These are phyloP conservation scores for Naganishia cerealis DNA, from an alignment of 1,284 basidiomycete genomes.

Conservation along the genomic window DNA sequence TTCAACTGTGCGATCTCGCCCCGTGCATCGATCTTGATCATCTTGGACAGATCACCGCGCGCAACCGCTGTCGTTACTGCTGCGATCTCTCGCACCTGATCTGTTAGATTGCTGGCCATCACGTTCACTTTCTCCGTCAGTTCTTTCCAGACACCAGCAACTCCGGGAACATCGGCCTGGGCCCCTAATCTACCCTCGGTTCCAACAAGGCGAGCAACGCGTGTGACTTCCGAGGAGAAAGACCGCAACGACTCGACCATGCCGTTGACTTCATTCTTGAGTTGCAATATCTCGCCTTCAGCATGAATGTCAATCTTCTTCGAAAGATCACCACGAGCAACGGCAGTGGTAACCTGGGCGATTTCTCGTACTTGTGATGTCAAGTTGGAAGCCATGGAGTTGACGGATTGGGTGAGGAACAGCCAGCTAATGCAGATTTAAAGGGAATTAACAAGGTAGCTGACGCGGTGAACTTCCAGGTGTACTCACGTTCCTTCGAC, in stretches of 20 bases:
- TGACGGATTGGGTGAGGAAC: constrained; percentile 13
- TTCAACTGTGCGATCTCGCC: constrained; percentile 95
- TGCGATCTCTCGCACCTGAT: constrained; percentile 93
- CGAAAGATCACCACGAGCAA: constrained; percentile 85
- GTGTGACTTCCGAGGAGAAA: constrained; percentile 67
- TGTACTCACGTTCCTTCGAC: constrained; percentile 66
- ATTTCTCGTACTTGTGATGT: constrained; percentile 97
- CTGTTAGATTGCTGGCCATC: constrained; percentile 66
- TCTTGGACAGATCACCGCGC: constrained; percentile 73
- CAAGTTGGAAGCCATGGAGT: constrained; percentile 60
- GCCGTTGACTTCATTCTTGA: constrained; percentile 64
- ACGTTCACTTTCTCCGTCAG: constrained; percentile 78
- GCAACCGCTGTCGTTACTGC: constrained; percentile 89
- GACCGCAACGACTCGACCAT: constrained; percentile 43
- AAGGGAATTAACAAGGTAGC: neutral
- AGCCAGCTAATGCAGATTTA: neutral
- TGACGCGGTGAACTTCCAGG: neutral
- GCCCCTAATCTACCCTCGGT: constrained; percentile 95
- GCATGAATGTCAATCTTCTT: constrained; percentile 93
- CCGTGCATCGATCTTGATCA: constrained; percentile 80
- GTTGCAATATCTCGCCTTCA: constrained; percentile 92
- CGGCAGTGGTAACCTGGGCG: constrained; percentile 93
- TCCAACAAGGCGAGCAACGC: constrained; percentile 86
- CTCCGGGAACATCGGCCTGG: constrained; percentile 81
- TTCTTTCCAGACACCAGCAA: constrained; percentile 84